Evolutionary conservation across 2,329 filamentous ascomycete species (phyloP), one percentile per base, ranked within the genome.

Genomic region (Ophiostoma triangulosporum): DNA sequence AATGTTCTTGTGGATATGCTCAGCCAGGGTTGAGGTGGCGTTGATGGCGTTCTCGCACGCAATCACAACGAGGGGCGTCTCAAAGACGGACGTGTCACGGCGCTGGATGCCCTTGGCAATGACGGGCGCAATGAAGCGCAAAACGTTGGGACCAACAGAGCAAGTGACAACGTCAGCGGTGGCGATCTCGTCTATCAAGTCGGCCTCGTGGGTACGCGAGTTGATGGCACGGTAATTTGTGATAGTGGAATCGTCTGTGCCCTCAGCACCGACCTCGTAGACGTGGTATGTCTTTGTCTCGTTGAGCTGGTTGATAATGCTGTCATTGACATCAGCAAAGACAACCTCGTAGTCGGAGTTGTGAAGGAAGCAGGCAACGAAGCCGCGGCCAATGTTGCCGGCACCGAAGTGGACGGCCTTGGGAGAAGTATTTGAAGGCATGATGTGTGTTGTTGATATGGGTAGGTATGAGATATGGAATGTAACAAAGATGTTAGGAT

Each of bases 21-120:
- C 78, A 60, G 85, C 87, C 51, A 96, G 84, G 36, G 86, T 88
- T 66, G 93, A 87, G 50, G 93, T 97, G 63, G 89, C 93, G 60
- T 88, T 88, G 66, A 97, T 96, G 66, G 88, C 88, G 70, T 98
- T 98, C 75, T 98, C 93, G 70, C 93, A 98, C 55, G 93, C 93
- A 70, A 98, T 95, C 65, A 98, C 87, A 22, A 90, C 83, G 40
- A 97, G 70, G 7, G 91, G 90, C 58, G 78, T 50, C n/a, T 50
- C 77, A 43, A 75, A 71, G 20, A 76, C 71, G 14, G 69, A 65
- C n/a, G 81, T 76, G 27, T 54, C 52, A 59, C 93, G 85, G 60
- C 77, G 77, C 66, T 91, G 84, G 59, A 98, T 88, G 61, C 88
- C 93, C 76, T 95, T 93, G 65, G 91, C 91, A 62, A 98, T 95